Percentiles rank a stretch among this genome's conserved stretches.
Evolutionary conservation across 495 filamentous ascomycete genomes (phyloP).

Genomic region (Podospora didyma): DNA sequence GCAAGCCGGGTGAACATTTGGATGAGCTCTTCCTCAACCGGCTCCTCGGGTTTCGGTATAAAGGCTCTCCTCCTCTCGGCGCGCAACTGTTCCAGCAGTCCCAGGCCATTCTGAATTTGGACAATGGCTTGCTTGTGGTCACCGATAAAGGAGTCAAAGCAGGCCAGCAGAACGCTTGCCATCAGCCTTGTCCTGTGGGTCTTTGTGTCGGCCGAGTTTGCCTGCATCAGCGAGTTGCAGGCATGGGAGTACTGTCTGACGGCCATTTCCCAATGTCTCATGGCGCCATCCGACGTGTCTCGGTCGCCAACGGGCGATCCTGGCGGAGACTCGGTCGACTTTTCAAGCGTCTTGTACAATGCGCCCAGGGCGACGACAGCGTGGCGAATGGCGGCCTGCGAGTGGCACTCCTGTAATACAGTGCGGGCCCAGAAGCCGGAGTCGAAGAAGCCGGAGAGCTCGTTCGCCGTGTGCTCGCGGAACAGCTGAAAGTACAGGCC

Average conservation of each 20-base stretch:
- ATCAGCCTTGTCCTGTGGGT: constrained; percentile 44
- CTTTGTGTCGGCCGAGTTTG: constrained; percentile 26
- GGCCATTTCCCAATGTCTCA: constrained; percentile 42
- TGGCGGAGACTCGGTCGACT: constrained; percentile 46
- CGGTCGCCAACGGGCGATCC: constrained; percentile 31
- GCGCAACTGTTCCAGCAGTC: constrained; percentile 41
- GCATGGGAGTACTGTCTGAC: constrained; percentile 43
- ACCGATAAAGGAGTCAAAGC: constrained; percentile 50
- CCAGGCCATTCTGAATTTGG: constrained; percentile 43
- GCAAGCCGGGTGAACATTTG: constrained; percentile 55
- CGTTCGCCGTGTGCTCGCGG: constrained; percentile 49
- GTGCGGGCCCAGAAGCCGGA: constrained; percentile 58
- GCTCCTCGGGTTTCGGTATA: constrained; percentile 37
- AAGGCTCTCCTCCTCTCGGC: constrained; percentile 35
- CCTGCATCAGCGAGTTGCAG: constrained; percentile 30
- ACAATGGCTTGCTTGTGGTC: constrained; percentile 45
- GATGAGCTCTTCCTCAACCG: constrained; percentile 52
- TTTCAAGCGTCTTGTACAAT: constrained; percentile 57
- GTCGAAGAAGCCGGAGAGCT: constrained; percentile 59
- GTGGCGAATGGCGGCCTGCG: constrained; percentile 60
- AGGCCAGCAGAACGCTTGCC: constrained; percentile 45
- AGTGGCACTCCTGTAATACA: constrained; percentile 57
- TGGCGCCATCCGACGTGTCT: constrained; percentile 29
- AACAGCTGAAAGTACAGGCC: constrained; percentile 58
- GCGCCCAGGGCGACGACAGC: constrained; percentile 62